Evolutionary conservation across 345 rosid species (phyloP), one percentile per base, ranked within the genome.

Genomic region (Salix viminalis): DNA sequence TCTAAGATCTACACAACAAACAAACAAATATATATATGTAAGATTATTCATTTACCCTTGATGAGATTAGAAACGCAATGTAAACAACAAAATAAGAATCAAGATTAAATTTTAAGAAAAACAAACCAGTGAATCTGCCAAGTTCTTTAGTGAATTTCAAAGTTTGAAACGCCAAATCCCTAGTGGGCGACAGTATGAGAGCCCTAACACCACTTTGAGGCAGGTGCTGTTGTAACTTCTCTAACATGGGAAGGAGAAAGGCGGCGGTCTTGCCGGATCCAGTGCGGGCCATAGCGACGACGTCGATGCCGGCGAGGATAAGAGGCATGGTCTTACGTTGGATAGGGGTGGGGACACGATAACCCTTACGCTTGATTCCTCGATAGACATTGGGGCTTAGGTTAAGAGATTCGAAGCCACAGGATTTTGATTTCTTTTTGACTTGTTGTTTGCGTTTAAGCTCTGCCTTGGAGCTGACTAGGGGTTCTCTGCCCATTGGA

Each of bases 261-360:
- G 98, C 99, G 0, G 98, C 98, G 19, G 98, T 96, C 78, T 96
- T 96, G 1, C 99, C 99, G 4, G 99, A 96, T 65, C 99, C 99
- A 2, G 99, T 96, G 26, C 99, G 90, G 6, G 99, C 97, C 99
- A 96, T 96, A 72, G 99, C 98, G 11, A 96, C 99, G 75, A 93
- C 97, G 13, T 96, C 99, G 71, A 76, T 76, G n/a, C 99, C 99
- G 50, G 96, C 81, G 77, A 96, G 97, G 66, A 93, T 96, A 65
- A 93, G 83, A 1, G 99, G 99, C 98, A 96, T 93, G 67, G 99
- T 93, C 88, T 92, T 96, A 79, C 98, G 86, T 83, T 96, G 99
- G 50, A 96, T 93, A 1, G 98, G 97, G 18, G 98, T 96, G 26
- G 99, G 99, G 71, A 96, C 98, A 71, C 79, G 86, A 88, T 96